Conservation (phyloP, 2,329 filamentous ascomycete species). For the Ascochyta rabiei region DNA sequence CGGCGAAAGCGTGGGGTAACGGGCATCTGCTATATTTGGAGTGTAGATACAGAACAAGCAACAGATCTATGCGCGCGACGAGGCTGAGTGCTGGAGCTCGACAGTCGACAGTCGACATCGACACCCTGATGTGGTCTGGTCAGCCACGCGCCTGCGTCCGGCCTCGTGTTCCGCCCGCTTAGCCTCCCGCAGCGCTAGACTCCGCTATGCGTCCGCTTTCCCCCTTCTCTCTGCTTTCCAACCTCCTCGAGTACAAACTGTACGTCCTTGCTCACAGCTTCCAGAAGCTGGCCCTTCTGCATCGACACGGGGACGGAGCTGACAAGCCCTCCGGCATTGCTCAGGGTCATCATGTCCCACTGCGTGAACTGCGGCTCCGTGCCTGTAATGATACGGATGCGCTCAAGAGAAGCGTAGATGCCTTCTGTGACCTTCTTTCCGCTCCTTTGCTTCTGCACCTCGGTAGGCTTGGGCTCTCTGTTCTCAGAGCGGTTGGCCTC, state of each 20-base stretch:
- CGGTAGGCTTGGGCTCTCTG: constrained; percentile 10
- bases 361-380: constrained; percentile 47
- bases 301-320: constrained; percentile 65
- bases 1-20: constrained; percentile 14
- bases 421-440: constrained; percentile 61
- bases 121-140: constrained; percentile 17
- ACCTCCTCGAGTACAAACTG: constrained; percentile 45
- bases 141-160: constrained; percentile 7
- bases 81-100: constrained; percentile 39
- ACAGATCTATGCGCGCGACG: constrained; percentile 21
- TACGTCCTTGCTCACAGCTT: constrained; percentile 48
- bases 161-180: background rate
- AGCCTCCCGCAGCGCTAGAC: background rate
- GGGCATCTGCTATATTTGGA: constrained; percentile 21
- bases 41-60: constrained; percentile 26
- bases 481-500: constrained; percentile 10
- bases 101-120: constrained; percentile 9
- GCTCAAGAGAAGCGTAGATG: constrained; percentile 69
- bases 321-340: constrained; percentile 66
- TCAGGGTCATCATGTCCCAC: constrained; percentile 81
- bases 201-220: background rate
- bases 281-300: constrained; percentile 57
- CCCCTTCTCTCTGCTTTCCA: constrained; percentile 11
- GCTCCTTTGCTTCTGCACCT: constrained; percentile 38
- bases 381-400: constrained; percentile 13